Conservation (phyloP, 1,139 yeast species). For the Sugiyamaella japonica region DNA sequence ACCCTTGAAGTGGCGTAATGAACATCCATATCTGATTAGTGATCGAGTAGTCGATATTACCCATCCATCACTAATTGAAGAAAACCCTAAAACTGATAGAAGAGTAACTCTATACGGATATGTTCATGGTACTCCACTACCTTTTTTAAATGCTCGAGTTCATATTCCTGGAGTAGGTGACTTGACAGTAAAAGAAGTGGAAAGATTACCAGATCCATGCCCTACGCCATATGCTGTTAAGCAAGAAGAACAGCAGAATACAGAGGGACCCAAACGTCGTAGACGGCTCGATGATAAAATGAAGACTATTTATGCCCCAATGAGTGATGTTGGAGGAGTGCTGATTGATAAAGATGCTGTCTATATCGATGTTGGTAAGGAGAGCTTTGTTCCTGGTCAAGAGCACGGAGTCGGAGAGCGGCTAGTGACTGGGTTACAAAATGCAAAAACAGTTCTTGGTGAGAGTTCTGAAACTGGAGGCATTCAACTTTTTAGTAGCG, state of each 20-base stretch:
- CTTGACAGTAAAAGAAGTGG: constrained; percentile 68
- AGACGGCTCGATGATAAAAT: constrained; percentile 92
- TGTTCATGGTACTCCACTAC: constrained; percentile 88
- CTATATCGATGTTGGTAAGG: constrained; percentile 81
- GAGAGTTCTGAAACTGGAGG: constrained; percentile 69
- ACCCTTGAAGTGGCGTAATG: constrained; percentile 98
- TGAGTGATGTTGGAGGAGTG: constrained; percentile 99
- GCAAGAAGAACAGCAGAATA: constrained; percentile 79
- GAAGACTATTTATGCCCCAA: constrained; percentile 95
- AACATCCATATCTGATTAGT: constrained; percentile 90
- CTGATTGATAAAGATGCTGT: constrained; percentile 97
- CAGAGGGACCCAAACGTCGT: constrained; percentile 70
- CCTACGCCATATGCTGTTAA: constrained; percentile 95
- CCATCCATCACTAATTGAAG: constrained; percentile 79
- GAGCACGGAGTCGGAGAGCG: constrained; percentile 80
- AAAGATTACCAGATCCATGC: constrained; percentile 95
- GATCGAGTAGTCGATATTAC: constrained; percentile 96
- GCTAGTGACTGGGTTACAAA: constrained; percentile 77
- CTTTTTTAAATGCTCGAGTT: constrained; percentile 69
- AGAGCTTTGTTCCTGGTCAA: constrained; percentile 61
- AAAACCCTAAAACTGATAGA: constrained; percentile 81
- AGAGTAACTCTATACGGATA: constrained; percentile 92
- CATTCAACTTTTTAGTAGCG: constrained; percentile 59
- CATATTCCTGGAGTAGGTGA: constrained; percentile 98
- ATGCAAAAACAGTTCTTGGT: constrained; percentile 61